These are phyloP conservation scores for Arbutus unedo DNA, from an alignment of 148 eudicot genomes.

Conservation along the genomic window DNA sequence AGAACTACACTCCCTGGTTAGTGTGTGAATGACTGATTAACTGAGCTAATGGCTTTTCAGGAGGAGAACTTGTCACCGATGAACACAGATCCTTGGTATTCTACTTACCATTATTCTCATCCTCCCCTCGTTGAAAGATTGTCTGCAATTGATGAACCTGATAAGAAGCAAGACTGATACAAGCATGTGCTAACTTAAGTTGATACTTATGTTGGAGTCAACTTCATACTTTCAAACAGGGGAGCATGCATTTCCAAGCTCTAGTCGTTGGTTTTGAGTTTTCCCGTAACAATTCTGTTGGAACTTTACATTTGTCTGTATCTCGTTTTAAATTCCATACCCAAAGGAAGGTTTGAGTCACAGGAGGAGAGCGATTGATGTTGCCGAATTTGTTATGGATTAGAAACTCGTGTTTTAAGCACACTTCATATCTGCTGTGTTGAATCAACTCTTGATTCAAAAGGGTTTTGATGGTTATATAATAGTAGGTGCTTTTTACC, in stretches of 20 bases:
- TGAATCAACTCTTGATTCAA: neutral
- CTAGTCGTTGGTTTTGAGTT: neutral
- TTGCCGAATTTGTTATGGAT: neutral
- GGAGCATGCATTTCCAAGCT: neutral
- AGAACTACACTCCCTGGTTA: neutral
- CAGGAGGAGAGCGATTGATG: neutral
- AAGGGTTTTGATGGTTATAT: neutral
- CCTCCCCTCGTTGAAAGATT: slow-evolving; percentile 96
- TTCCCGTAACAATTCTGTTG: neutral
- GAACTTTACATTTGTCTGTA: neutral
- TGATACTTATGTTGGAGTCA: neutral
- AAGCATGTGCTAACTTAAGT: neutral
- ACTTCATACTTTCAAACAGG: neutral
- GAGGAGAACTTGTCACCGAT: slow-evolving; percentile 93
- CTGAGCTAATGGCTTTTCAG: slow-evolving; percentile 35
- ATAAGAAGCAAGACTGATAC: slow-evolving; percentile 61
- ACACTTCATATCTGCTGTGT: neutral
- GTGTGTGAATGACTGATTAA: neutral
- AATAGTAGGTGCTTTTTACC: neutral
- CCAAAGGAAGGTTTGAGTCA: neutral
- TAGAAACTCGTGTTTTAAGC: neutral
- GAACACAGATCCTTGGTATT: slow-evolving; percentile 98
- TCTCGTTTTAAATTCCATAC: neutral
- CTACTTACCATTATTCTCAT: slow-evolving; percentile 94
- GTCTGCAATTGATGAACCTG: slow-evolving; percentile 68